These are phyloP conservation scores for Cylindrodendrum hubeiense DNA, from an alignment of 2,329 filamentous ascomycete genomes.

Conservation along the genomic window DNA sequence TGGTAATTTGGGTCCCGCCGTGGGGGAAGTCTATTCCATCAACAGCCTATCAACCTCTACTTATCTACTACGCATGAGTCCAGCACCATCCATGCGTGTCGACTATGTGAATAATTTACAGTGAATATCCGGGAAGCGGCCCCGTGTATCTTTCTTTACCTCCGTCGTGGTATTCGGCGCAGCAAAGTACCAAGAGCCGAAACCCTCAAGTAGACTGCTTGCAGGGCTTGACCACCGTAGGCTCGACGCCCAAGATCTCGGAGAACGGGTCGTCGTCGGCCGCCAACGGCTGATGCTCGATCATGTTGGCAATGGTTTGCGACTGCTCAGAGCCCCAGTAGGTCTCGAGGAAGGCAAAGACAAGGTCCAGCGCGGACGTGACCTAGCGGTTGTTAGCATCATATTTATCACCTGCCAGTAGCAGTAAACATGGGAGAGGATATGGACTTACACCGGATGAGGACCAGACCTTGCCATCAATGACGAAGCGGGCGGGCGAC, in stretches of 20 bases:
- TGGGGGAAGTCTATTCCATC: neutral
- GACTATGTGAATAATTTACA: neutral
- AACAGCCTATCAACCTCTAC: neutral
- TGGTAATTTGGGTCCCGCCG: neutral
- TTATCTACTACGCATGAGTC: neutral
- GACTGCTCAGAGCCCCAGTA: constrained; percentile 65
- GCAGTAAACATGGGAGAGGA: neutral
- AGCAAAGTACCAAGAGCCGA: neutral
- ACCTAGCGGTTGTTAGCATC: constrained; percentile 38
- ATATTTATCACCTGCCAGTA: neutral
- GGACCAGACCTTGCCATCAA: constrained; percentile 76
- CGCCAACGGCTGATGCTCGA: constrained; percentile 63
- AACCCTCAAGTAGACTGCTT: neutral
- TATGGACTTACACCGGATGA: constrained; percentile 64
- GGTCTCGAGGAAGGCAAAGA: constrained; percentile 51
- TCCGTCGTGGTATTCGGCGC: too few species aligned
- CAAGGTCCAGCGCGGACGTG: constrained; percentile 52
- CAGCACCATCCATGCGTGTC: neutral
- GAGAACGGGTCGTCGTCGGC: constrained; percentile 48
- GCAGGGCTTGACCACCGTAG: constrained; percentile 38
- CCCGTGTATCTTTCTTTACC: neutral
- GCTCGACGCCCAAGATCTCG: constrained; percentile 38
- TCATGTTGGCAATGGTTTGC: constrained; percentile 57
- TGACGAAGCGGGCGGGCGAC: constrained; percentile 71
- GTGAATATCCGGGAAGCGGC: neutral